phyloP scores from a whole-genome alignment of 805 yeast species.

The Wickerhamomyces hampshirensis region DNA sequence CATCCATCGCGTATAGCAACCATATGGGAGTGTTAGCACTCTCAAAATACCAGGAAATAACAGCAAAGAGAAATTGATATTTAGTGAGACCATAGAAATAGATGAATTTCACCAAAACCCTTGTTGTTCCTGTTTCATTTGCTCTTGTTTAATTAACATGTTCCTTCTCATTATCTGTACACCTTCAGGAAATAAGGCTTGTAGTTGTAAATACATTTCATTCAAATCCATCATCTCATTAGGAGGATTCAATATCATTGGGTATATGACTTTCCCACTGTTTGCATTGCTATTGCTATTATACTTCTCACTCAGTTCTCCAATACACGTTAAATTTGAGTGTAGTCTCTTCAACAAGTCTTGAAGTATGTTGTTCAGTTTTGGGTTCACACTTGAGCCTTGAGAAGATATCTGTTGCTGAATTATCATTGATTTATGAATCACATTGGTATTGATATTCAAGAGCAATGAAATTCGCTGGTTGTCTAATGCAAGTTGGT shows the following conservation, averaged over 20 bases:
- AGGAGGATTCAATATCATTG: constrained; percentile 22
- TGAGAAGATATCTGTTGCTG: constrained; percentile 21
- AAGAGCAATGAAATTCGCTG: constrained; percentile 21
- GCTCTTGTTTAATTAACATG: constrained; percentile 11
- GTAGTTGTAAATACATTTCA: constrained; percentile 21
- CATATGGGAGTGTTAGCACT: too few relatives aligned
- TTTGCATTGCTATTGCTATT: constrained; percentile 9
- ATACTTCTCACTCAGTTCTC: constrained; percentile 23
- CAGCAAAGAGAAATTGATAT: too few relatives aligned
- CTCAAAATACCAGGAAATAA: too few relatives aligned
- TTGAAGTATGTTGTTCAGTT: constrained; percentile 18
- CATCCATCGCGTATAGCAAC: too few relatives aligned
- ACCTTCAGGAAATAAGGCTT: constrained; percentile 25
- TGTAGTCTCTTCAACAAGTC: constrained; percentile 24
- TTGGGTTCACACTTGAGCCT: constrained; percentile 13
- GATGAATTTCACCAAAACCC: constrained; percentile 9
- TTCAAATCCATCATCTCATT: constrained; percentile 23
- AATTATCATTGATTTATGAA: constrained; percentile 22
- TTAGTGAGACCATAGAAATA: too few relatives aligned
- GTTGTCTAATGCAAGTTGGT: constrained; percentile 14
- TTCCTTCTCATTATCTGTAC: constrained; percentile 16
- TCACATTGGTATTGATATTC: constrained; percentile 21
- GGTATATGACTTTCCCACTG: constrained; percentile 16
- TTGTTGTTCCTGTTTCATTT: constrained; percentile 7
- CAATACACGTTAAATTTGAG: constrained; percentile 26